These are phyloP conservation scores for Flammula alnicola DNA, from an alignment of 1,284 basidiomycete species.

Conservation along the genomic window DNA sequence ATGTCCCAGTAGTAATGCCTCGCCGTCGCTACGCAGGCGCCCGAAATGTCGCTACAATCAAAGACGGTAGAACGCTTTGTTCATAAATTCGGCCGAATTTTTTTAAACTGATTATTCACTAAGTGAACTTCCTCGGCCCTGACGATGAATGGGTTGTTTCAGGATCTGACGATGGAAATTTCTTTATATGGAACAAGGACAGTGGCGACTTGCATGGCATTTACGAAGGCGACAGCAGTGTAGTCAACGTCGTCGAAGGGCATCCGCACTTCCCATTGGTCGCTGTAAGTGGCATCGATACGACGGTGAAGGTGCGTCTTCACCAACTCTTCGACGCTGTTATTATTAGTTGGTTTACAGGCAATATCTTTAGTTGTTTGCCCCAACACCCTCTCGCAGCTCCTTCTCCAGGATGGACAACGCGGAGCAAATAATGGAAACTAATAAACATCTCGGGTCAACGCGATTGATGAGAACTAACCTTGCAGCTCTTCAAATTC, in stretches of 20 bases:
- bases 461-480: slow-evolving; percentile 22
- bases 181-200: slow-evolving; percentile 84
- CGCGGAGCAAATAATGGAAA: slow-evolving; percentile 57
- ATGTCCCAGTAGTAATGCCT: slow-evolving; percentile 72
- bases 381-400: slow-evolving; percentile 54
- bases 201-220: slow-evolving; percentile 72
- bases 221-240: slow-evolving; percentile 80
- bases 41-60: slow-evolving; percentile 86
- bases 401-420: slow-evolving; percentile 57
- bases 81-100: background rate
- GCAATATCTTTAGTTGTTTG: slow-evolving; percentile 61
- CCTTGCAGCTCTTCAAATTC: slow-evolving; percentile 3
- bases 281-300: slow-evolving; percentile 89
- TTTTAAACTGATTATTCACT: background rate
- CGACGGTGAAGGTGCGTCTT: slow-evolving; percentile 79
- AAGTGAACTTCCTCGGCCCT: slow-evolving; percentile 86
- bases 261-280: slow-evolving; percentile 83
- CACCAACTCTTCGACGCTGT: background rate
- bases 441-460: slow-evolving; percentile 46
- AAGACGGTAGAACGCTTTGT: slow-evolving; percentile 71
- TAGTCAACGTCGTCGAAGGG: slow-evolving; percentile 89
- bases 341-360: slow-evolving; percentile 1
- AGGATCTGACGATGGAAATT: slow-evolving; percentile 90
- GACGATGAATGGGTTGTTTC: slow-evolving; percentile 80
- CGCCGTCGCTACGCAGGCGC: slow-evolving; percentile 71